Evolutionary conservation across 106 monocot genomes (phyloP).

Genomic region (Platanthera guangdongensis): DNA sequence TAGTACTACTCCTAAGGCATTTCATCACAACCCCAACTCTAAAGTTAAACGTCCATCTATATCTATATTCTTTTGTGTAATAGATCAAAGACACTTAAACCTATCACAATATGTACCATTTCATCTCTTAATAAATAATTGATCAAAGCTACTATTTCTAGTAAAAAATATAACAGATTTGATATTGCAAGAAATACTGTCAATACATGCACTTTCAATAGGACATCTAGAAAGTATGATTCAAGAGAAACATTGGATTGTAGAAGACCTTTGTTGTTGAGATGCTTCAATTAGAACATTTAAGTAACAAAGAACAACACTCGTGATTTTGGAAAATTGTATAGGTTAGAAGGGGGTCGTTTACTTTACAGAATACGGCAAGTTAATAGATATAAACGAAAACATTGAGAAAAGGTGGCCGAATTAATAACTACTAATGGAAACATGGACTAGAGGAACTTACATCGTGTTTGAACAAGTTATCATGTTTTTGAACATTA

Average conservation of each 20-base stretch:
- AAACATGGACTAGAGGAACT: background rate
- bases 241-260: background rate
- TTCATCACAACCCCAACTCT: too few relatives aligned
- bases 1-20: too few relatives aligned
- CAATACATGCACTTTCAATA: background rate
- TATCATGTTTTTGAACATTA: background rate
- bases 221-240: background rate
- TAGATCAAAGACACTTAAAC: too few relatives aligned
- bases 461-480: conserved; percentile 1
- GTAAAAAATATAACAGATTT: background rate
- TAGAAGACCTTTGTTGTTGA: background rate
- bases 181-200: background rate
- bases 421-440: too few relatives aligned
- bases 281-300: background rate
- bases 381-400: too few relatives aligned
- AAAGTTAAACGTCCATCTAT: too few relatives aligned
- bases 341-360: background rate
- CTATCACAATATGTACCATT: too few relatives aligned
- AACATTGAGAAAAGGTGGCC: too few relatives aligned
- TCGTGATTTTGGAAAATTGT: background rate
- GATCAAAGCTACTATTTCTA: background rate
- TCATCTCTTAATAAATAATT: too few relatives aligned
- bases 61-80: too few relatives aligned
- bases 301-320: background rate
- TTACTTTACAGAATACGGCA: too few relatives aligned